phyloP scores from a whole-genome alignment of 2,329 filamentous ascomycete species.

The Aspergillus alliaceus region DNA sequence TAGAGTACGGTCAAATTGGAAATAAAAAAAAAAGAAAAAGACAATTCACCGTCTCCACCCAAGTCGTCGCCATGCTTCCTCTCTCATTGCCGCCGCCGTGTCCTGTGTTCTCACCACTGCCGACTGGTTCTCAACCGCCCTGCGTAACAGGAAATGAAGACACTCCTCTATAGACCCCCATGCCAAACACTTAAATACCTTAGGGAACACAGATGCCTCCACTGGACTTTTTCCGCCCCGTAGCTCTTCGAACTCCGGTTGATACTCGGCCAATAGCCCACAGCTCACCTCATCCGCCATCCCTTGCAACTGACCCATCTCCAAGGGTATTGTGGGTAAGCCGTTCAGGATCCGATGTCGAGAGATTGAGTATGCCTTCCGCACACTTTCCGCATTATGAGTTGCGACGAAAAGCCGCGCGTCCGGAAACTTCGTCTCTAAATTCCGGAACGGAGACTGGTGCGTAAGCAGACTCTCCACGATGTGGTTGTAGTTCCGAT shows the following conservation, averaged over 20 bases:
- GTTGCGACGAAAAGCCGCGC: conserved; percentile 54
- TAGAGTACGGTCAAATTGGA: not conserved
- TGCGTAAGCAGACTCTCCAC: conserved; percentile 50
- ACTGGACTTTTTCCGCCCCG: conserved; percentile 3
- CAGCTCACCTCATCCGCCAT: conserved; percentile 86
- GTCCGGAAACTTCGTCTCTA: conserved; percentile 19
- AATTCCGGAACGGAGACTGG: conserved; percentile 27
- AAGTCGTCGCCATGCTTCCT: conserved; percentile 58
- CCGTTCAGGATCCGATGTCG: conserved; percentile 42
- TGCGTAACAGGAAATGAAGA: conserved; percentile 55
- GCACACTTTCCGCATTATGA: conserved; percentile 53
- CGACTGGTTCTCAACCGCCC: conserved; percentile 71
- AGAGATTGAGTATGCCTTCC: conserved; percentile 42
- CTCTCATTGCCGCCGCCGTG: conserved; percentile 63
- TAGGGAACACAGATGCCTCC: conserved; percentile 25
- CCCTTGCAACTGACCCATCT: conserved; percentile 76
- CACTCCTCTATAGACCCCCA: conserved; percentile 57
- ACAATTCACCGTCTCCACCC: conserved; percentile 2
- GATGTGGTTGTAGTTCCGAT: conserved; percentile 51
- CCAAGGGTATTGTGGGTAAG: conserved; percentile 38
- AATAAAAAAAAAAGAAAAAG: not conserved
- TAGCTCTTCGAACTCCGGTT: conserved; percentile 14
- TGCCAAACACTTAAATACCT: conserved; percentile 54
- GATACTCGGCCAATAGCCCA: conserved; percentile 39
- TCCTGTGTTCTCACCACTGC: conserved; percentile 64